phyloP scores from a whole-genome alignment of 2,329 filamentous ascomycete genomes.

The Diaporthe sp. region DNA sequence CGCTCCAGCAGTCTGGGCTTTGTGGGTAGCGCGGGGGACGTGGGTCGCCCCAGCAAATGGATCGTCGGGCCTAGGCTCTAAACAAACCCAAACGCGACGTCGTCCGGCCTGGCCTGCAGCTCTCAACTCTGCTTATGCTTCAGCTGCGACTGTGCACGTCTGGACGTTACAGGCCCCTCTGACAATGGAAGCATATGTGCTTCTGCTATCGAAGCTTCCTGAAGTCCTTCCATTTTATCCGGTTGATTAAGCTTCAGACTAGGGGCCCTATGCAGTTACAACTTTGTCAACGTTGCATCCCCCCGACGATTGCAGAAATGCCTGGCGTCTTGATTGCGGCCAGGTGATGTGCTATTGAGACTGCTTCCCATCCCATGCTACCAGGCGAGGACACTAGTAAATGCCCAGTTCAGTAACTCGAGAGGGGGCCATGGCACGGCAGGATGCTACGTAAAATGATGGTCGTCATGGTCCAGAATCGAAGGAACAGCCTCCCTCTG shows the following conservation, averaged over 20 bases:
- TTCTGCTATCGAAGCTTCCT: slow-evolving; percentile 3
- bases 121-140: not conserved
- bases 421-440: not conserved
- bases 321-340: not conserved
- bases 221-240: not conserved
- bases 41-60: slow-evolving; percentile 13
- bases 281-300: not conserved
- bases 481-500: not conserved
- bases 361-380: not conserved
- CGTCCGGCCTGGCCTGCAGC: slow-evolving; percentile 1
- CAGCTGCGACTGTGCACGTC: slow-evolving; percentile 18
- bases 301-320: not conserved
- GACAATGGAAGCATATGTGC: slow-evolving; percentile 11
- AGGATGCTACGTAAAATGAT: not conserved
- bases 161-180: slow-evolving; percentile 11
- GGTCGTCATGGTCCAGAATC: not conserved
- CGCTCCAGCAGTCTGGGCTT: slow-evolving; percentile 4
- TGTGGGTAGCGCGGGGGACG: slow-evolving; percentile 15
- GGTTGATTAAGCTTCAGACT: not conserved
- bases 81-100: slow-evolving; percentile 16
- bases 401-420: not conserved
- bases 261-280: slow-evolving; percentile 1
- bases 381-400: not conserved
- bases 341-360: not conserved
- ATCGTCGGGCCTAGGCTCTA: not conserved